Evolutionary conservation across 1,284 basidiomycete species (phyloP).

Genomic region (Heterobasidion irregulare): DNA sequence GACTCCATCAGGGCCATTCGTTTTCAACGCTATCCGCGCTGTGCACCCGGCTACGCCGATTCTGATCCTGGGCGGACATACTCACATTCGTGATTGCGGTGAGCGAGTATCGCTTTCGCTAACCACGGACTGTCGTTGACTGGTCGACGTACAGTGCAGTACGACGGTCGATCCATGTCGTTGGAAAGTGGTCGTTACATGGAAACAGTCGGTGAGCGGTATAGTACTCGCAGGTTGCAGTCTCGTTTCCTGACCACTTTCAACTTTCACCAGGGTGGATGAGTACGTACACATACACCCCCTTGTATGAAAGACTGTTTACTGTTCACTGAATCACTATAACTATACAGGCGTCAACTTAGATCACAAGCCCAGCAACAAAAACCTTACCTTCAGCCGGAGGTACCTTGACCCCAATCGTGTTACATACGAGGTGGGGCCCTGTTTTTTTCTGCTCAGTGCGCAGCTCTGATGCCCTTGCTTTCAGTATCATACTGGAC

Average conservation of each 20-base stretch:
- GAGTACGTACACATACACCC: constrained; percentile 24
- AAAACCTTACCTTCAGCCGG: constrained; percentile 53
- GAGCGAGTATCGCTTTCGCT: constrained; percentile 14
- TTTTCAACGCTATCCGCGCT: constrained; percentile 68
- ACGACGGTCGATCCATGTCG: constrained; percentile 58
- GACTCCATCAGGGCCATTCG: constrained; percentile 43
- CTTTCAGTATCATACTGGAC: background rate
- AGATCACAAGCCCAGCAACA: constrained; percentile 28
- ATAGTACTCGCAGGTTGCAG: background rate
- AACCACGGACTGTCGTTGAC: background rate
- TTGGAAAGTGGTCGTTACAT: constrained; percentile 81
- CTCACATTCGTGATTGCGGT: constrained; percentile 73
- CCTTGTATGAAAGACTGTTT: background rate
- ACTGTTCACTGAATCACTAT: background rate
- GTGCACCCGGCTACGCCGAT: constrained; percentile 72
- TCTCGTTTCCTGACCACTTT: background rate
- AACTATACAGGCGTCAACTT: constrained; percentile 39
- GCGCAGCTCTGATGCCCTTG: background rate
- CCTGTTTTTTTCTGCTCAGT: background rate
- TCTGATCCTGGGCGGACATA: constrained; percentile 75
- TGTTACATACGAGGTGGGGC: constrained; percentile 55
- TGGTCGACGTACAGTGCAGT: constrained; percentile 29
- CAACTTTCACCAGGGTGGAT: constrained; percentile 34
- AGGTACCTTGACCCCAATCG: constrained; percentile 72
- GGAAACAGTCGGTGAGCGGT: constrained; percentile 67